phyloP scores from a whole-genome alignment of 352 stramenopile species.

The Phytophthora fragariae region DNA sequence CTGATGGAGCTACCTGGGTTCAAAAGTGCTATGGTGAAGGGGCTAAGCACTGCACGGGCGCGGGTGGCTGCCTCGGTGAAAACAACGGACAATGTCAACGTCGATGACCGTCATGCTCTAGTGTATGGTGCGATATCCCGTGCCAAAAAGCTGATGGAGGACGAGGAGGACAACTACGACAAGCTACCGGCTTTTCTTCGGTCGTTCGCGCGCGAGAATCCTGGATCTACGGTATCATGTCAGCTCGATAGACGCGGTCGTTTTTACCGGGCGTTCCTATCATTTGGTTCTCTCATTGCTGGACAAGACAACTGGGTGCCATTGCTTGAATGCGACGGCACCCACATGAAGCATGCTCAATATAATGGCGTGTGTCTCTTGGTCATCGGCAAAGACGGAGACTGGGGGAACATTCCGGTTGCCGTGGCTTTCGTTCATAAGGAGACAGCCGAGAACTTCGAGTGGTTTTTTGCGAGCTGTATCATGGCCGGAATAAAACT shows the following conservation, averaged over 20 bases:
- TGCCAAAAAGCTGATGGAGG: neutral
- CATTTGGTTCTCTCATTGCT: neutral
- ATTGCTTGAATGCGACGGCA: neutral
- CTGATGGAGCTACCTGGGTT: slow-evolving; percentile 4
- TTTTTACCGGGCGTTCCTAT: neutral
- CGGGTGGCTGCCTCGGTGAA: neutral
- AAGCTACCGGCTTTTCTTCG: neutral
- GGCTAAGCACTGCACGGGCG: neutral
- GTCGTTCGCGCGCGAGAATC: neutral
- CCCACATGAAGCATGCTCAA: neutral
- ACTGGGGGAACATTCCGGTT: no score
- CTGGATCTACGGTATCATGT: neutral
- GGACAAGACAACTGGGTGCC: neutral
- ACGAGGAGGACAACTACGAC: neutral
- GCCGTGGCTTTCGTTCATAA: no score
- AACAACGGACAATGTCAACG: neutral
- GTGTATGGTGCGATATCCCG: neutral
- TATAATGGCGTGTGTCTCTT: no score
- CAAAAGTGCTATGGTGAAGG: slow-evolving; percentile 8
- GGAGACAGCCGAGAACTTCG: no score
- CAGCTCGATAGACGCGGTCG: neutral
- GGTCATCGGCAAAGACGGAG: no score
- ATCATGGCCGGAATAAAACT: no score
- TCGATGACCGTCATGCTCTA: neutral
- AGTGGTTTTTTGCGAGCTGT: no score